Evolutionary conservation across 139 green algal genomes (phyloP), one percentile per base, ranked within the genome.

Genomic region (Chlorella vulgaris): DNA sequence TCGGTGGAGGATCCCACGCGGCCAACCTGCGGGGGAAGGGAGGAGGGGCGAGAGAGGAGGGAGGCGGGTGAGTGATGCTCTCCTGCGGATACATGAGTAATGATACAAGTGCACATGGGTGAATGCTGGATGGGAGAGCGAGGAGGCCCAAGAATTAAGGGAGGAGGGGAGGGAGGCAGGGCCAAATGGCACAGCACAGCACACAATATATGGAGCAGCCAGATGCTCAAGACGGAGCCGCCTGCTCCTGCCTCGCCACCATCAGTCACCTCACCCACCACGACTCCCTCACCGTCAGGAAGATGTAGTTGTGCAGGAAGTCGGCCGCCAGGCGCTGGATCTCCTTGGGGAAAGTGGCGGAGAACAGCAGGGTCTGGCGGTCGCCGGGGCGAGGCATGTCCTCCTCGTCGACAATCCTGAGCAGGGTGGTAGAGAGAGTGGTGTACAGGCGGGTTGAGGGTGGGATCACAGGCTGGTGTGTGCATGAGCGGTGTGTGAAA

Each of bases 301-400:
- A 99, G 78, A 99, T 93, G 88, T 99, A 99, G 92, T 99, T 93
- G 85, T 92, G 70, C 66, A 99, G 84, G 90, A 98, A 99, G 84
- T 98, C 96, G 3, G 92, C 86, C n/a, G 96, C 96, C 78, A 99
- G 87, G 68, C 94, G 88, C 88, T 95, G 91, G 51, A 95, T 93
- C 66, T 95, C 92, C 84, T 98, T 98, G 63, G 96, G 96, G 91
- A 99, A 99, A 63, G 96, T 99, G 63, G 96, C 96, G 69, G 82
- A 93, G 90, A 99, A 99, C 51, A 99, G 91, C 55, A 99, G 93
- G 39, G 96, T 99, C 91, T 99, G 96, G 76, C 96, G 91, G 29
- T 95, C 69, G 28, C 94, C 95, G 0, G 85, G 80, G 18, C 85
- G 87, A 0, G 95, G 95, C 95, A 99, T 98, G 91, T 96, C 93